Conservation (phyloP, 1,284 basidiomycete genomes). For the Ceratobasidium sp. region DNA sequence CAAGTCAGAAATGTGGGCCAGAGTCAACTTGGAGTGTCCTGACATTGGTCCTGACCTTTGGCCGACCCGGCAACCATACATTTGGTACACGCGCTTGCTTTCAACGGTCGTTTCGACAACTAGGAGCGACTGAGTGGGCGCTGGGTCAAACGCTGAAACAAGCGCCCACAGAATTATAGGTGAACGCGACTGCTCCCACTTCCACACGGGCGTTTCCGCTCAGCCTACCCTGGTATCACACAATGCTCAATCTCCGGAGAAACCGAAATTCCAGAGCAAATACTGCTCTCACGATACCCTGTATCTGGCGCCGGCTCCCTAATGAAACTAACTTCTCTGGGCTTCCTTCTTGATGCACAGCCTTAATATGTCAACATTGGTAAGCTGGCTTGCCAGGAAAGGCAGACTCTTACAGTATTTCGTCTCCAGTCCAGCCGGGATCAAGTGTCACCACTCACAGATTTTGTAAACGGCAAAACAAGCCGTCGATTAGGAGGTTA, state of each 20-base stretch:
- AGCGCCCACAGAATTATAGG: background rate
- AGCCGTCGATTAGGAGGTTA: background rate
- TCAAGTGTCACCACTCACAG: background rate
- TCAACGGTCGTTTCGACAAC: background rate
- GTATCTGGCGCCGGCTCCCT: background rate
- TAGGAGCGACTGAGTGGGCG: background rate
- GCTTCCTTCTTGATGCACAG: constrained; percentile 27
- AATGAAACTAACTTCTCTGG: background rate
- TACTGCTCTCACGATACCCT: constrained; percentile 1
- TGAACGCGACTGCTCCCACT: background rate
- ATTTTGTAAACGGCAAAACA: background rate
- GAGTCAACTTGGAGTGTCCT: background rate
- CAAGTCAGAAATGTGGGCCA: background rate
- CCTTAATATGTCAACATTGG: constrained; percentile 7
- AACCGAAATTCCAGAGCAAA: background rate
- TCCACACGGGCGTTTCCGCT: background rate
- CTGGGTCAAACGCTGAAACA: background rate
- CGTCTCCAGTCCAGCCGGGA: no score
- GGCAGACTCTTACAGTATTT: background rate
- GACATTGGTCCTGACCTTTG: background rate
- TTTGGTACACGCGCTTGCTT: background rate
- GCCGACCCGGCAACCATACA: background rate
- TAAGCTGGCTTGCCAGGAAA: background rate
- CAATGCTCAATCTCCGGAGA: background rate
- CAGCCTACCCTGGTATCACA: background rate